These are phyloP conservation scores for Quercus cerris DNA, from an alignment of 306 rosid genomes.

Conservation along the genomic window DNA sequence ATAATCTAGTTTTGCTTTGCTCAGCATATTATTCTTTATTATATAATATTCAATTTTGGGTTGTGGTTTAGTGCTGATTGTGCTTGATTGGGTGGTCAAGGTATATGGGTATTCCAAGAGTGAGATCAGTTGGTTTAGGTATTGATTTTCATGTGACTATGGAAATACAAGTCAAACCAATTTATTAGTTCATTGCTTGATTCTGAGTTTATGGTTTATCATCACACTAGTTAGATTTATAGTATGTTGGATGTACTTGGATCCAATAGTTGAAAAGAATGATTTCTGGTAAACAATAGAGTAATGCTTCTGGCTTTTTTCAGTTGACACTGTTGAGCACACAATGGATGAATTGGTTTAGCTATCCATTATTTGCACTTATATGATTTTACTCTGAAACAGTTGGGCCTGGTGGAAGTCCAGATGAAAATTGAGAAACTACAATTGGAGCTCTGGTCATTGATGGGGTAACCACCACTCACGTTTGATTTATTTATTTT, in stretches of 20 bases:
- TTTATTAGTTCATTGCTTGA: not conserved
- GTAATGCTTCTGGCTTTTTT: not conserved
- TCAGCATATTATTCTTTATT: not conserved
- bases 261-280: not conserved
- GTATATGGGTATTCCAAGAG: not conserved
- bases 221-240: not conserved
- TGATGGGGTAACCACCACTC: slow-evolving; percentile 70
- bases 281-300: not conserved
- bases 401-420: slow-evolving; percentile 99
- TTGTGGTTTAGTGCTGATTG: not conserved
- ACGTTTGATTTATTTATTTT: not conserved
- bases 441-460: slow-evolving; percentile 86
- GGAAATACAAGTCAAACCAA: not conserved
- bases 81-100: not conserved
- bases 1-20: not conserved
- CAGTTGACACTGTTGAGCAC: not conserved
- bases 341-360: not conserved
- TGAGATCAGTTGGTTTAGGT: not conserved
- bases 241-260: not conserved
- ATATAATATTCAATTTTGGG: not conserved
- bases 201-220: not conserved
- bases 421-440: slow-evolving; percentile 93
- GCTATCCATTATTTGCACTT: not conserved
- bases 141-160: not conserved
- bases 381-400: slow-evolving; percentile 13